phyloP scores from a whole-genome alignment of 805 yeast genomes.

The Sporopachydermia lactativora region DNA sequence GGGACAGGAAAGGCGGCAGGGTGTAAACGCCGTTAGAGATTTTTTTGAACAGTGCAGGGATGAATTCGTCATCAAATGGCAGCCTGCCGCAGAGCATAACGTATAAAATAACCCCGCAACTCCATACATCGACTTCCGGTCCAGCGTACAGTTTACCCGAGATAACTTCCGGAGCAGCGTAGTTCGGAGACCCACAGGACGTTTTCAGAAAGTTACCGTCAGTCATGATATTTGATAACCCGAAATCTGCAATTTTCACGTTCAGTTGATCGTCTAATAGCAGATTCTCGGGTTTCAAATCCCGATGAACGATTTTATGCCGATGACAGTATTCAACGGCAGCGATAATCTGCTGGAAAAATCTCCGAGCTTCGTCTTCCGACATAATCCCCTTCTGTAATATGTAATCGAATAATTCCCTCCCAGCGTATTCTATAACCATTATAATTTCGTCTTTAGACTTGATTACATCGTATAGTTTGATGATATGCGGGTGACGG shows the following conservation, averaged over 20 bases:
- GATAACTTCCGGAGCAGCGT: conserved; percentile 96
- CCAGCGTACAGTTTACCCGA: conserved; percentile 93
- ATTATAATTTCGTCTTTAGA: conserved; percentile 91
- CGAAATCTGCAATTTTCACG: conserved; percentile 94
- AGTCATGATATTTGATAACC: conserved; percentile 90
- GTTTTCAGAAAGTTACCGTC: conserved; percentile 94
- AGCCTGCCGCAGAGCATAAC: conserved; percentile 93
- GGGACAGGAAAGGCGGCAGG: conserved; percentile 71
- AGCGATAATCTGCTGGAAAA: conserved; percentile 91
- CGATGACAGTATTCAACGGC: conserved; percentile 96
- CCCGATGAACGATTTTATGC: conserved; percentile 93
- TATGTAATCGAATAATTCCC: conserved; percentile 88
- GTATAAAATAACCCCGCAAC: conserved; percentile 87
- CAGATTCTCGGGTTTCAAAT: conserved; percentile 89
- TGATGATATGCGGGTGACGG: conserved; percentile 93
- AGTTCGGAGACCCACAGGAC: conserved; percentile 92
- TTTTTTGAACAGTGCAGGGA: conserved; percentile 86
- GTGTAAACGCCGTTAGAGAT: conserved; percentile 89
- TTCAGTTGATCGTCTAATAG: conserved; percentile 79
- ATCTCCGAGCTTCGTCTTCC: conserved; percentile 82
- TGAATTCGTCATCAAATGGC: conserved; percentile 93
- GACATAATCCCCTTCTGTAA: conserved; percentile 89
- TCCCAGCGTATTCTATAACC: conserved; percentile 97
- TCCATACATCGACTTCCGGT: conserved; percentile 97
- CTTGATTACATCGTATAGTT: conserved; percentile 88